A percentile compares a stretch with the other conserved stretches of the same genome.
Conservation (phyloP, 768 basidiomycete species). For the Tricholoma hemisulphureum region DNA sequence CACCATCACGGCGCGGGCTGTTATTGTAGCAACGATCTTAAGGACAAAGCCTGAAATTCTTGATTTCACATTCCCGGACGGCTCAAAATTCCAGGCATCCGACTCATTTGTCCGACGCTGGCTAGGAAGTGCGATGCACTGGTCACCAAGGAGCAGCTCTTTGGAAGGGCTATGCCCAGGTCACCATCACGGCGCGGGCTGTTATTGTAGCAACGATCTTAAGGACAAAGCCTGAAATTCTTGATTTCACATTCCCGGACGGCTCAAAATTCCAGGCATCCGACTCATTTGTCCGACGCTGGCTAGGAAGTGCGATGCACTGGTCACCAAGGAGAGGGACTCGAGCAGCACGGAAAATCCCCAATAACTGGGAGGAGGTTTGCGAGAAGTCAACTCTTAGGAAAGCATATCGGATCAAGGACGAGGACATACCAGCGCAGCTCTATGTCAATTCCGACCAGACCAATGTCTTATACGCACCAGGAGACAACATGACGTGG, state of each 20-base stretch:
- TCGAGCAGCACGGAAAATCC: conserved; percentile 34
- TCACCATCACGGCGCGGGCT: conserved; percentile 24
- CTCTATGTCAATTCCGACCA: conserved; percentile 36
- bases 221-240: conserved; percentile 24
- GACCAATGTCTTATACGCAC: conserved; percentile 29
- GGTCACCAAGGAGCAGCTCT: no score
- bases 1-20: conserved; percentile 21
- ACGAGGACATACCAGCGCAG: conserved; percentile 26
- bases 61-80: conserved; percentile 17
- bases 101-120: conserved; percentile 21
- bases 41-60: conserved; percentile 27
- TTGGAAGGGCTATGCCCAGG: conserved; percentile 15
- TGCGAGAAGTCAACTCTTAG: conserved; percentile 25
- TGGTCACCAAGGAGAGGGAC: conserved; percentile 29
- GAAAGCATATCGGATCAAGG: conserved; percentile 25
- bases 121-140: conserved; percentile 11
- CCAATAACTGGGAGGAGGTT: conserved; percentile 28
- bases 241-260: conserved; percentile 18
- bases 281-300: conserved; percentile 20
- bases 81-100: conserved; percentile 25
- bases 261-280: conserved; percentile 29
- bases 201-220: conserved; percentile 29
- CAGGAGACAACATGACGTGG: conserved; percentile 28
- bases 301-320: conserved; percentile 12
- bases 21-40: conserved; percentile 29